These are phyloP conservation scores for Flaveria sonorensis DNA, from an alignment of 129 eudicot species.

Conservation along the genomic window DNA sequence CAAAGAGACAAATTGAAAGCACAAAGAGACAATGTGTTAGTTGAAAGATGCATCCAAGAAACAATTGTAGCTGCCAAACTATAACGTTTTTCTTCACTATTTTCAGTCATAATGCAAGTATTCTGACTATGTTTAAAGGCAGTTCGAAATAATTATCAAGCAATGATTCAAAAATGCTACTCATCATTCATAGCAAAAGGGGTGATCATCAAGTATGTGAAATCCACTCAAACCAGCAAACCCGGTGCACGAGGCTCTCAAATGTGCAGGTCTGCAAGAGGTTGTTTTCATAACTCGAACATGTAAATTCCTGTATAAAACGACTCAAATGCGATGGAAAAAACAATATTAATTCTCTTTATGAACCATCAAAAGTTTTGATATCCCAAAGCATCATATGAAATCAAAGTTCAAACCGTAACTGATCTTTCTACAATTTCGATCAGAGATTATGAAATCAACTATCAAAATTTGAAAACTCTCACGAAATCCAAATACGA, in stretches of 20 bases:
- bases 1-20: neutral
- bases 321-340: neutral
- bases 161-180: conserved; percentile 9
- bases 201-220: neutral
- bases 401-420: neutral
- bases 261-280: too few species aligned
- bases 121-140: neutral
- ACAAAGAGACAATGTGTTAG: neutral
- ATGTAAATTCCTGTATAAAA: too few species aligned
- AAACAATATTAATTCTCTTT: neutral
- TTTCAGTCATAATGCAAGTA: neutral
- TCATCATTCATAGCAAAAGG: conserved; percentile 3
- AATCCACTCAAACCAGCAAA: neutral
- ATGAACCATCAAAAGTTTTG: conserved; percentile 6
- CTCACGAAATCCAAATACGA: neutral
- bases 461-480: too few species aligned
- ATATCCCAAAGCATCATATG: neutral
- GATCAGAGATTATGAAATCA: conserved; percentile 13
- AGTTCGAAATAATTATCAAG: too few species aligned
- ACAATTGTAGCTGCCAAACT: neutral
- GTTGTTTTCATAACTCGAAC: too few species aligned
- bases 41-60: neutral
- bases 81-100: neutral
- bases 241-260: too few species aligned
- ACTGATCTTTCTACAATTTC: neutral